phyloP scores from a whole-genome alignment of 495 filamentous ascomycete genomes.

The Staphylotrichum tortipilum region DNA sequence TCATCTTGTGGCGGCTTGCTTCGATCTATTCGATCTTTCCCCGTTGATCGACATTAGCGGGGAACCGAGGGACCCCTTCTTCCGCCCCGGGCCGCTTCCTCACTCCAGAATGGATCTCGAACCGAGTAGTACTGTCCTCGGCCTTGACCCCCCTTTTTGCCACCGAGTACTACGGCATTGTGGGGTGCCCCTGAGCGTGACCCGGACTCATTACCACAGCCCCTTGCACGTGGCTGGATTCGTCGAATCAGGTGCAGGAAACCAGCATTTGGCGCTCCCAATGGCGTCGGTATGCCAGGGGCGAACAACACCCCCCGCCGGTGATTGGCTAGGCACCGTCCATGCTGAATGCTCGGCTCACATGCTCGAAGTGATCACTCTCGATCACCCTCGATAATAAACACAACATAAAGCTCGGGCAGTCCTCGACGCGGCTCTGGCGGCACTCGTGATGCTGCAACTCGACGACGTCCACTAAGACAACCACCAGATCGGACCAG shows the following conservation, averaged over 20 bases:
- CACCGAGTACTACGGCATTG: background rate
- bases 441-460: too few species aligned
- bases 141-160: background rate
- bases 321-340: background rate
- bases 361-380: too few species aligned
- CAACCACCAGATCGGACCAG: background rate
- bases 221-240: background rate
- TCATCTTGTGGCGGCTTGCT: too few species aligned
- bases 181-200: background rate
- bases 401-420: background rate
- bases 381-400: too few species aligned
- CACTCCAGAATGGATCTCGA: too few species aligned
- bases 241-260: slow-evolving; percentile 4
- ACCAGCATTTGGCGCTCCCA: background rate
- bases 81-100: too few species aligned
- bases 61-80: too few species aligned
- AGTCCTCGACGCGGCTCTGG: too few species aligned
- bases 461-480: too few species aligned
- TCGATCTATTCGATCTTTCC: too few species aligned
- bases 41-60: too few species aligned
- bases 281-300: background rate
- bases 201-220: background rate
- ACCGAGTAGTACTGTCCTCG: background rate
- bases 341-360: too few species aligned
- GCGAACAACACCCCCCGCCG: background rate